Conservation (phyloP, 345 rosid species). For the Linum tenue region DNA sequence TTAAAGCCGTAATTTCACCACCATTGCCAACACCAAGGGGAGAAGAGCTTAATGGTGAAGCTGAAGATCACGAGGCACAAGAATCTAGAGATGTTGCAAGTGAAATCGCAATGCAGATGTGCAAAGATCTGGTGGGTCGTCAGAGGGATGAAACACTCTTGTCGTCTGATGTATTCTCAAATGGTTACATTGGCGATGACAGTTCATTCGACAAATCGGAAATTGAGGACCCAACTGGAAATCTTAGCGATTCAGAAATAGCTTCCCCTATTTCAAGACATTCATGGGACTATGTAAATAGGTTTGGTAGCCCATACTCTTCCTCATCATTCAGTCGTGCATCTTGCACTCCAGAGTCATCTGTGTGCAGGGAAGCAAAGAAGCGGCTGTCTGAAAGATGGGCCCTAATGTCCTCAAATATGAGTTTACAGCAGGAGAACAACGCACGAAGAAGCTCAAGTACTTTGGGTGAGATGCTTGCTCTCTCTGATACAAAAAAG, state of each 20-base stretch:
- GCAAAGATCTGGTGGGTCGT: slow-evolving; percentile 45
- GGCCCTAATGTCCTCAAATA: slow-evolving; percentile 76
- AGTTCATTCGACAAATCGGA: slow-evolving; percentile 75
- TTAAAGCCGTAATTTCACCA: slow-evolving; percentile 35
- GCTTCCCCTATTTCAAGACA: slow-evolving; percentile 69
- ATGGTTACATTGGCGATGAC: slow-evolving; percentile 76
- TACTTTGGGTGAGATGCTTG: slow-evolving; percentile 94
- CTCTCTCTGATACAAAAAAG: slow-evolving; percentile 53
- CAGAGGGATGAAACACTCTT: slow-evolving; percentile 61
- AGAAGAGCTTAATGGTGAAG: slow-evolving; percentile 36
- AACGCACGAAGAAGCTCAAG: slow-evolving; percentile 50
- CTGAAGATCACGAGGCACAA: slow-evolving; percentile 40
- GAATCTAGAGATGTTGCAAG: slow-evolving; percentile 60
- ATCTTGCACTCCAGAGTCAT: slow-evolving; percentile 87
- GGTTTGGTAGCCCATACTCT: slow-evolving; percentile 58
- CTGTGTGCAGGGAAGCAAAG: slow-evolving; percentile 71
- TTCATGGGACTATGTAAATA: slow-evolving; percentile 78
- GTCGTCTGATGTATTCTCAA: slow-evolving; percentile 70
- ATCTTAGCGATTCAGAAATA: slow-evolving; percentile 66
- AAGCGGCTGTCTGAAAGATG: slow-evolving; percentile 87
- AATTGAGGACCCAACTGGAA: slow-evolving; percentile 44
- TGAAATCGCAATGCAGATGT: slow-evolving; percentile 44
- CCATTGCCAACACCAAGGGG: slow-evolving; percentile 42
- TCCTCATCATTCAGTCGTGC: slow-evolving; percentile 59
- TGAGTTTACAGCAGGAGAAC: slow-evolving; percentile 42